Conservation (phyloP, 1,284 basidiomycete genomes). For the Athelia sp. region DNA sequence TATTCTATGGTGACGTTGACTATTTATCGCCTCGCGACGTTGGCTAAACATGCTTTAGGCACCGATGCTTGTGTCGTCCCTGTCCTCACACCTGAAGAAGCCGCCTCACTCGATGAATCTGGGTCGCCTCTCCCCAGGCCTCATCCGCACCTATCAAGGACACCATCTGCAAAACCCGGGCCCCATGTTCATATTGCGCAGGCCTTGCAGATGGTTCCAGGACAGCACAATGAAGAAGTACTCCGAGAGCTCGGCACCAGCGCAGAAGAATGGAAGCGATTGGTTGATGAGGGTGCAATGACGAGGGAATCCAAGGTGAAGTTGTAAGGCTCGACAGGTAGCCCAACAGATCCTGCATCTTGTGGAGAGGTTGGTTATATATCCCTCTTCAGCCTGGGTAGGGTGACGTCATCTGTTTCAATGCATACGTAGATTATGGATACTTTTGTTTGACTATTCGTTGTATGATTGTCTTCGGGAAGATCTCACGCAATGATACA, state of each 20-base stretch:
- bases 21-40: conserved; percentile 1
- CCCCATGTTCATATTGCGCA: conserved; percentile 11
- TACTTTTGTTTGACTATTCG: no score
- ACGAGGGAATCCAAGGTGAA: no score
- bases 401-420: no score
- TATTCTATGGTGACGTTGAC: conserved; percentile 53
- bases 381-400: no score
- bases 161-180: conserved; percentile 15
- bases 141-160: conserved; percentile 43
- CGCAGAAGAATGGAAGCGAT: conserved; percentile 26
- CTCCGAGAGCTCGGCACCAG: conserved; percentile 42
- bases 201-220: conserved; percentile 31
- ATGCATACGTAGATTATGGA: no score
- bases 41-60: conserved; percentile 27
- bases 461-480: no score
- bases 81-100: conserved; percentile 65
- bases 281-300: conserved; percentile 40
- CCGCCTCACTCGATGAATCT: conserved; percentile 34
- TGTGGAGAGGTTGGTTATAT: no score
- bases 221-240: conserved; percentile 48
- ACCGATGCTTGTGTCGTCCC: conserved; percentile 77
- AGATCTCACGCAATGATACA: no score
- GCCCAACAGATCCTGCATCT: no score
- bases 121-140: conserved; percentile 35
- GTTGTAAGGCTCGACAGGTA: no score